phyloP scores from a whole-genome alignment of 2,329 filamentous ascomycete species.

The Fusarium mangiferae region DNA sequence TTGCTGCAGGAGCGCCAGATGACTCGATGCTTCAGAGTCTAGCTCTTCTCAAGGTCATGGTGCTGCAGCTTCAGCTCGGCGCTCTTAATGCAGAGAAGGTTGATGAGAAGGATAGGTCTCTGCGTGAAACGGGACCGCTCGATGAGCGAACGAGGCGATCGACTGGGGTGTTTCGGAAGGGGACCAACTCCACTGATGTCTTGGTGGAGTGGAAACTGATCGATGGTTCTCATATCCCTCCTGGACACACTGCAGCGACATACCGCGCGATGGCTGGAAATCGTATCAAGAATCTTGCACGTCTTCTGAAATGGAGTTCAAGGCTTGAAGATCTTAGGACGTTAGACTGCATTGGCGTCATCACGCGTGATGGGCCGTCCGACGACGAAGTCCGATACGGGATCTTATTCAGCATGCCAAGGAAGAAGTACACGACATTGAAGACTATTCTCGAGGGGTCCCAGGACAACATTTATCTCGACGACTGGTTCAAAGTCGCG shows the following conservation, averaged over 20 bases:
- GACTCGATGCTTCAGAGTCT: not conserved
- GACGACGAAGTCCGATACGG: not conserved
- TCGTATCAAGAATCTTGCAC: not conserved
- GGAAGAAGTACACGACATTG: not conserved
- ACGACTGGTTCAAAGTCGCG: not conserved
- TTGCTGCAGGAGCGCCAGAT: accelerated
- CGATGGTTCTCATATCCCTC: not conserved
- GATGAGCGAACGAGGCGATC: not conserved
- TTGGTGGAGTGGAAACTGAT: not conserved
- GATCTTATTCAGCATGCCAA: not conserved
- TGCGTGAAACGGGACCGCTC: not conserved
- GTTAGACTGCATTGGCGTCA: not conserved
- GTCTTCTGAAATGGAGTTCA: not conserved
- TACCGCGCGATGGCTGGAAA: not conserved
- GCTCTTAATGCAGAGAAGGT: not conserved
- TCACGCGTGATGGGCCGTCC: not conserved
- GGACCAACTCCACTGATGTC: accelerated
- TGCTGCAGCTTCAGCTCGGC: not conserved
- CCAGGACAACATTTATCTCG: not conserved
- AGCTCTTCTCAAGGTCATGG: not conserved
- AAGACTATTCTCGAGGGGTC: not conserved
- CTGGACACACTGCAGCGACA: not conserved
- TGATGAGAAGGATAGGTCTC: not conserved
- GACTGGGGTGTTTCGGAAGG: accelerated
- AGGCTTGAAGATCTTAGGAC: not conserved